phyloP scores from a whole-genome alignment of 148 eudicot species.

The Salicornia ramosissima region DNA sequence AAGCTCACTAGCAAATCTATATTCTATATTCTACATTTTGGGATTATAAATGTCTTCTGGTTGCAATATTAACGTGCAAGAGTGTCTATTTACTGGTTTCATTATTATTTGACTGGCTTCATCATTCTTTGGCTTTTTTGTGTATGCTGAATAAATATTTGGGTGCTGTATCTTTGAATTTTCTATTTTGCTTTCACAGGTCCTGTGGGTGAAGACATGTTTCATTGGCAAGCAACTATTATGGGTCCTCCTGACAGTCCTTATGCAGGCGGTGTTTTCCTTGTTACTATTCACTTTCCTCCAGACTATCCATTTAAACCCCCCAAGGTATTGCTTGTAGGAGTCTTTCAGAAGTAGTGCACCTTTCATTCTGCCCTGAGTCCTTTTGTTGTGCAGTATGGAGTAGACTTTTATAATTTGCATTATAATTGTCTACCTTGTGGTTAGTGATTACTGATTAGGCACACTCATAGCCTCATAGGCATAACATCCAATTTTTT shows the following conservation, averaged over 20 bases:
- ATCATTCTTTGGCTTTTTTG: not conserved
- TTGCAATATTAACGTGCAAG: not conserved
- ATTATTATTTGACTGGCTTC: not conserved
- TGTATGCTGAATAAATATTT: not conserved
- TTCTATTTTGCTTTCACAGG: constrained; percentile 16
- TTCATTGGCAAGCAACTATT: constrained; percentile 39
- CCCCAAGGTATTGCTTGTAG: constrained; percentile 27
- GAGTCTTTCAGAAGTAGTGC: not conserved
- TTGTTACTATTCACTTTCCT: constrained; percentile 33
- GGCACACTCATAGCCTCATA: not conserved
- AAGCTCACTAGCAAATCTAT: not conserved
- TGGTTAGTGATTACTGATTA: no score
- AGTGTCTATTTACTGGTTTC: not conserved
- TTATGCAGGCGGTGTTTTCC: constrained; percentile 36
- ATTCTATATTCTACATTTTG: no score
- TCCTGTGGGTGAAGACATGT: constrained; percentile 40
- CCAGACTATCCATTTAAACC: constrained; percentile 43
- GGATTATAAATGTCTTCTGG: not conserved
- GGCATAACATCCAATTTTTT: not conserved
- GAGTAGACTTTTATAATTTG: no score
- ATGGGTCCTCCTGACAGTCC: constrained; percentile 39
- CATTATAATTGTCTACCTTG: no score
- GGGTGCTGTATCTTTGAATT: not conserved
- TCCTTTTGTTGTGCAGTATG: no score
- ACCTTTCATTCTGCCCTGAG: no score